Conservation (phyloP, 192 early-diverging fungal genomes). For the Fimicolochytrium jonesii region DNA sequence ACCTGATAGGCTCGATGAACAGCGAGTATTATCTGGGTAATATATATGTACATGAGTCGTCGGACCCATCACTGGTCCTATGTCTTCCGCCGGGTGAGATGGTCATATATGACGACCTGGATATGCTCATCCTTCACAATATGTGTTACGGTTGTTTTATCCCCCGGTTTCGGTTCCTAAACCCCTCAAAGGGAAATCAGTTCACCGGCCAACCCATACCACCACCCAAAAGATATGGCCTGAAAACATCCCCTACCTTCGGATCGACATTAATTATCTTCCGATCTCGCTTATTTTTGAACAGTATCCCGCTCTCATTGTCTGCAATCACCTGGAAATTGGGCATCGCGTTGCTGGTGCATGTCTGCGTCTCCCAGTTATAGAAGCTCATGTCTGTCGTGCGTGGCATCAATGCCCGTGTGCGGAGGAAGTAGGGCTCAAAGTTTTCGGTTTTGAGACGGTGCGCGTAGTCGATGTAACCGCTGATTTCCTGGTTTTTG, state of each 20-base stretch:
- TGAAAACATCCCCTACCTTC: no score
- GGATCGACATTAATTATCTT: slow-evolving; percentile 68
- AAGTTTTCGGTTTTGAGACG: slow-evolving; percentile 61
- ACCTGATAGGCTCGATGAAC: no score
- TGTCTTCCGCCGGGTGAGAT: slow-evolving; percentile 55
- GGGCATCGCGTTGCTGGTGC: slow-evolving; percentile 59
- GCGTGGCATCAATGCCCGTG: slow-evolving; percentile 43
- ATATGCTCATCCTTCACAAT: slow-evolving; percentile 52
- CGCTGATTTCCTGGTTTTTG: slow-evolving; percentile 55
- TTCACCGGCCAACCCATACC: background rate
- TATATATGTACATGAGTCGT: no score
- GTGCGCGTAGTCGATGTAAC: slow-evolving; percentile 64
- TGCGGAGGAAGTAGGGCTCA: slow-evolving; percentile 51
- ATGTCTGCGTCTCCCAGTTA: slow-evolving; percentile 67
- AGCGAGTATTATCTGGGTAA: no score
- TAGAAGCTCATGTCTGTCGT: slow-evolving; percentile 60
- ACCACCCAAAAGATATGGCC: background rate
- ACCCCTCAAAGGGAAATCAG: background rate
- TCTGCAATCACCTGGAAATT: slow-evolving; percentile 67
- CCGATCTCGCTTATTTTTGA: slow-evolving; percentile 62
- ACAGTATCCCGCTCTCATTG: slow-evolving; percentile 60
- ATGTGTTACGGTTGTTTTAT: slow-evolving; percentile 53
- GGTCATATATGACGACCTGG: slow-evolving; percentile 64
- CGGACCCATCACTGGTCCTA: no score
- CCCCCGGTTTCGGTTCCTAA: slow-evolving; percentile 54